These are phyloP conservation scores for Solanum rostratum DNA, from an alignment of 257 asterid genomes.

Conservation along the genomic window DNA sequence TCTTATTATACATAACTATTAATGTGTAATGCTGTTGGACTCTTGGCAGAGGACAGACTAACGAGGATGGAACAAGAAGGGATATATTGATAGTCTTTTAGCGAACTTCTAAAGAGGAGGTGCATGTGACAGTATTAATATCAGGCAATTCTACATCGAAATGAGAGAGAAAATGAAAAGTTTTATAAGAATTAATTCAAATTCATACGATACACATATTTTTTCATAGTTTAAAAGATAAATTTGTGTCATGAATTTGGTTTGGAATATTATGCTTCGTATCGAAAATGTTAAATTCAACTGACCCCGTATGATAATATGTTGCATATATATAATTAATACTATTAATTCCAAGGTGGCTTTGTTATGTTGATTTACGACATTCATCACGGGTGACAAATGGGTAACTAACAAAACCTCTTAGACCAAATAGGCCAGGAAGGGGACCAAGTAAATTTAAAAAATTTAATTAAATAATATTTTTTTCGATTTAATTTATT, in stretches of 20 bases:
- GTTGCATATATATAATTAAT: not conserved
- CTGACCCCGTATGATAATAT: not conserved
- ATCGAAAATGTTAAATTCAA: not conserved
- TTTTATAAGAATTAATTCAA: not conserved
- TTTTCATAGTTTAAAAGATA: not conserved
- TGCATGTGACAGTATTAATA: accelerated
- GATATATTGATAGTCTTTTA: not conserved
- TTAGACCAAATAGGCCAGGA: not conserved
- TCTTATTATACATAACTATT: not conserved
- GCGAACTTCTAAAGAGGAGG: not conserved
- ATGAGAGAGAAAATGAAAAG: accelerated
- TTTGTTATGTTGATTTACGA: not conserved
- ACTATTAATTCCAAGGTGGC: not conserved
- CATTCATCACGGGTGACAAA: not conserved
- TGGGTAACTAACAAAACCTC: not conserved
- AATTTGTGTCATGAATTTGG: not conserved
- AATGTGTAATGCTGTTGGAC: not conserved
- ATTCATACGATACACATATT: not conserved
- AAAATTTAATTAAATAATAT: not conserved
- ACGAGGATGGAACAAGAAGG: not conserved
- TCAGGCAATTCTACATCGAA: not conserved
- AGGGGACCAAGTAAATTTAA: not conserved
- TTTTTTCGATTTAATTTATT: not conserved
- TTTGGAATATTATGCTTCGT: not conserved
- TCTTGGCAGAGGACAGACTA: accelerated